A percentile compares a stretch with the other conserved stretches of the same genome.
These are phyloP conservation scores for Sedum album DNA, from an alignment of 164 flowering plant species.

Conservation along the genomic window DNA sequence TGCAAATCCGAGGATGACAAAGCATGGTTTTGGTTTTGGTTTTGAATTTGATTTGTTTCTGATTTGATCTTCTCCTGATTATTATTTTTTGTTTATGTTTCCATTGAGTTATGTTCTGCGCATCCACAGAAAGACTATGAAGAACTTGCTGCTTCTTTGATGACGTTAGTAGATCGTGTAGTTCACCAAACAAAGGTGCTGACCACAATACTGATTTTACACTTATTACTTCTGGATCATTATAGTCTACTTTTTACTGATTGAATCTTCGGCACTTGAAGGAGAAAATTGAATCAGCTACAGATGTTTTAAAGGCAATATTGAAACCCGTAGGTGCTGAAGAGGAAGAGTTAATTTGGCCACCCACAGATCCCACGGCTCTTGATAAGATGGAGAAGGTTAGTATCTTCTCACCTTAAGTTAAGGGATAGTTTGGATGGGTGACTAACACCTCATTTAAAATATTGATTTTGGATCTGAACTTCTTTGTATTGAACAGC, in stretches of 20 bases:
- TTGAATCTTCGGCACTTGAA: conserved; percentile 20
- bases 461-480: not conserved
- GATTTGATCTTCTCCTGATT: conserved; percentile 4
- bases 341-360: conserved; percentile 78
- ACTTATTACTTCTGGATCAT: not conserved
- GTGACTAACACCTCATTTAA: not conserved
- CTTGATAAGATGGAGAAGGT: conserved; percentile 69
- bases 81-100: not conserved
- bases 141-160: conserved; percentile 68
- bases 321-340: conserved; percentile 28
- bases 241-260: conserved; percentile 4
- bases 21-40: conserved; percentile 58
- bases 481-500: not conserved
- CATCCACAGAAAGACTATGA: conserved; percentile 83
- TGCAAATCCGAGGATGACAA: conserved; percentile 97
- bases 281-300: conserved; percentile 92
- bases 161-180: conserved; percentile 74
- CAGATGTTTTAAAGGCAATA: conserved; percentile 27
- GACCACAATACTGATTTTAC: not conserved
- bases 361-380: conserved; percentile 78
- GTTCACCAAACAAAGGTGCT: conserved; percentile 73
- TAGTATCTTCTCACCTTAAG: not conserved
- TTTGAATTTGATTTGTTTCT: conserved; percentile 12
- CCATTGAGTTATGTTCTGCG: conserved; percentile 9
- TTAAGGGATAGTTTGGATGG: not conserved